Conservation (phyloP, 495 filamentous ascomycete species). For the Aspergillus bridgeri region DNA sequence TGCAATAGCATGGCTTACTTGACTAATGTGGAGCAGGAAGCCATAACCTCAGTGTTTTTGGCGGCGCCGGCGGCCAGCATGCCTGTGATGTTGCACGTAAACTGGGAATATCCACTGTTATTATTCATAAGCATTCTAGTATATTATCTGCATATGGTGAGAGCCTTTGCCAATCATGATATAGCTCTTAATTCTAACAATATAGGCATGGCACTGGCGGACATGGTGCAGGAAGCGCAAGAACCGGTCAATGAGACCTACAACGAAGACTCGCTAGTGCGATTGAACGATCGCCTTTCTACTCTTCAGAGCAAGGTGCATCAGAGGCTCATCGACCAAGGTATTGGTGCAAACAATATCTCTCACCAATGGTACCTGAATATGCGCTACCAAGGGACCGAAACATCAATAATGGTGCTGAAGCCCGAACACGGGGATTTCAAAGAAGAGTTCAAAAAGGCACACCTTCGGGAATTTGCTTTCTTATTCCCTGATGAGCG, state of each 20-base stretch:
- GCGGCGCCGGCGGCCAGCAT: constrained; percentile 54
- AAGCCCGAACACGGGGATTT: constrained; percentile 41
- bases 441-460: constrained; percentile 40
- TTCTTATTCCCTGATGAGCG: constrained; percentile 44
- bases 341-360: constrained; percentile 38
- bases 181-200: too few species aligned
- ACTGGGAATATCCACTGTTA: constrained; percentile 47
- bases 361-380: constrained; percentile 50
- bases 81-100: constrained; percentile 47
- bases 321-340: constrained; percentile 34
- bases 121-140: constrained; percentile 52
- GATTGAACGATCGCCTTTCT: constrained; percentile 32
- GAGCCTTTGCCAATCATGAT: too few species aligned
- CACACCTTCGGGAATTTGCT: constrained; percentile 50
- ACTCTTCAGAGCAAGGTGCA: constrained; percentile 29
- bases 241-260: constrained; percentile 43
- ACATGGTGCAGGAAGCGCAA: constrained; percentile 51
- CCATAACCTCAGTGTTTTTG: constrained; percentile 52
- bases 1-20: too few species aligned
- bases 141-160: constrained; percentile 50
- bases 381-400: constrained; percentile 51
- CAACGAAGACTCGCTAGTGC: constrained; percentile 24
- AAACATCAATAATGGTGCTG: constrained; percentile 52
- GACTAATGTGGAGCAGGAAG: constrained; percentile 20
- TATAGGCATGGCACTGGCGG: constrained; percentile 42